Percentiles rank a stretch among this genome's conserved stretches.
Evolutionary conservation across 2,329 filamentous ascomycete species (phyloP).

Genomic region (Fusarium nurragi): DNA sequence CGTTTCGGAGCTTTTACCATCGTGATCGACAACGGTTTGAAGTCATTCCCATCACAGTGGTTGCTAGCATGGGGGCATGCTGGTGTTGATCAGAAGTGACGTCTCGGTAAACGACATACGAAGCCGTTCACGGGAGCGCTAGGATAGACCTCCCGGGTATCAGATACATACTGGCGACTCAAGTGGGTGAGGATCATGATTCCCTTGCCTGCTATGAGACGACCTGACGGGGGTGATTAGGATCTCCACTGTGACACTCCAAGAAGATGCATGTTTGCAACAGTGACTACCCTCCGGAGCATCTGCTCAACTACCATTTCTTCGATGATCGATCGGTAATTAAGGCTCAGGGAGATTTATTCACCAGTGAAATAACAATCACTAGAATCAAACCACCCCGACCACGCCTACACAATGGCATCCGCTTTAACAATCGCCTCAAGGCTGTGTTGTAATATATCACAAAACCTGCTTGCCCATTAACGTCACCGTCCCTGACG

Average conservation of each 20-base stretch:
- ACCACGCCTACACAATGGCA: slow-evolving; percentile 5
- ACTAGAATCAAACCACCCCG: slow-evolving; percentile 1
- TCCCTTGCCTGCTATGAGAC: not conserved
- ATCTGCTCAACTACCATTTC: not conserved
- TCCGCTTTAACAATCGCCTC: not conserved
- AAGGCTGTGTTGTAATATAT: not conserved
- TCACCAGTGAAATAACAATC: slow-evolving; percentile 18
- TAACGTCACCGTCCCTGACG: slow-evolving; percentile 19
- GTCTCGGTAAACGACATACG: slow-evolving; percentile 9
- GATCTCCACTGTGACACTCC: not conserved
- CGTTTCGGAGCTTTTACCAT: not conserved
- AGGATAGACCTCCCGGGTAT: slow-evolving; percentile 18
- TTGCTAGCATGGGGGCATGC: not conserved
- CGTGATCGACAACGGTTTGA: slow-evolving; percentile 20
- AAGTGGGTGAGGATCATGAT: not conserved
- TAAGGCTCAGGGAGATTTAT: slow-evolving; percentile 1
- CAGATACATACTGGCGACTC: slow-evolving; percentile 11
- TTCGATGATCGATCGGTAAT: not conserved
- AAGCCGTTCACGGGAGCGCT: slow-evolving; percentile 27
- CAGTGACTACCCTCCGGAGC: not conserved
- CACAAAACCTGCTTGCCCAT: slow-evolving; percentile 15
- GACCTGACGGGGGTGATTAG: not conserved
- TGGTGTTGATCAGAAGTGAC: slow-evolving; percentile 16
- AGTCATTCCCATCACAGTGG: slow-evolving; percentile 8
- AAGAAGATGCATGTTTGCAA: not conserved